These are phyloP conservation scores for Akanthomyces lecanii DNA, from an alignment of 2,329 filamentous ascomycete species.

Conservation along the genomic window DNA sequence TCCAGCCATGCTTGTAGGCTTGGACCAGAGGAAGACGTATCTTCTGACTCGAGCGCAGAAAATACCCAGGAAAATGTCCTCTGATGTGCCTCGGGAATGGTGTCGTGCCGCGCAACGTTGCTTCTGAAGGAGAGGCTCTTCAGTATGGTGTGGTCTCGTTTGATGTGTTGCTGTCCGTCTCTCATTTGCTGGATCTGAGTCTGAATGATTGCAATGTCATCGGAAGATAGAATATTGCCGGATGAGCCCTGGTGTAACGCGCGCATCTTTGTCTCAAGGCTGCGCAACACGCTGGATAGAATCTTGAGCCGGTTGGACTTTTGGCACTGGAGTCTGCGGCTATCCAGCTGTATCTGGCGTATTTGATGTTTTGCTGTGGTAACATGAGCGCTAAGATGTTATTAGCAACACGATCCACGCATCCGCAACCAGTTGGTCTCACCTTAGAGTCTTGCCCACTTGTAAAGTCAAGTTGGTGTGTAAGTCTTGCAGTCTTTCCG, in stretches of 20 bases:
- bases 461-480: background rate
- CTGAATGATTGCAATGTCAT: background rate
- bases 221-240: background rate
- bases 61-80: slow-evolving; percentile 17
- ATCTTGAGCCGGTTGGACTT: background rate
- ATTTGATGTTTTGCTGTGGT: background rate
- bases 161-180: background rate
- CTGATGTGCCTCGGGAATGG: slow-evolving; percentile 15
- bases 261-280: background rate
- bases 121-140: slow-evolving; percentile 3
- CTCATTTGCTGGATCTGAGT: background rate
- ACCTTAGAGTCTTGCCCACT: slow-evolving; percentile 1
- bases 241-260: background rate
- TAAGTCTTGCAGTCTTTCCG: slow-evolving; percentile 3
- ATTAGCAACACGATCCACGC: background rate
- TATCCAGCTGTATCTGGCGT: slow-evolving; percentile 8
- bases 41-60: background rate
- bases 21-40: background rate
- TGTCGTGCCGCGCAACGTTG: slow-evolving; percentile 8
- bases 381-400: background rate
- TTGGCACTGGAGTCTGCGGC: background rate
- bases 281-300: background rate
- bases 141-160: background rate
- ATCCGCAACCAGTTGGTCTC: background rate
- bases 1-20: slow-evolving; percentile 24